phyloP scores from a whole-genome alignment of 2,329 filamentous ascomycete genomes.

The Plenodomus lindquistii region DNA sequence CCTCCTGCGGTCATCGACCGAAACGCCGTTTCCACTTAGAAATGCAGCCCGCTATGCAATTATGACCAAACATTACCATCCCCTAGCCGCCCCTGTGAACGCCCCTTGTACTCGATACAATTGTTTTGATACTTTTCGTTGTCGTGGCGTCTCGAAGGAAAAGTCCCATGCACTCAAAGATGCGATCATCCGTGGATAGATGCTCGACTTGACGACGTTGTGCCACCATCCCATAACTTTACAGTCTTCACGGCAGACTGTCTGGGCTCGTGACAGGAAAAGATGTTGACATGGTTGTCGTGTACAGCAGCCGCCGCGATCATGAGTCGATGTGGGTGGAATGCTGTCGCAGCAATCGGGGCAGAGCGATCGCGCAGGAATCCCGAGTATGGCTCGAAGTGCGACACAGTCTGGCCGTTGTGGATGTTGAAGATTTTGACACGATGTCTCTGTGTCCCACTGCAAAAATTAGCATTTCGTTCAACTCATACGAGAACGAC shows the following conservation, averaged over 20 bases:
- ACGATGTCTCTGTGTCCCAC: constrained; percentile 82
- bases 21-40: background rate
- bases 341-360: constrained; percentile 86
- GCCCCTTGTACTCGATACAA: background rate
- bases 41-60: background rate
- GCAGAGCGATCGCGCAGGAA: constrained; percentile 81
- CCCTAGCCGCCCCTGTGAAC: background rate
- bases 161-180: background rate
- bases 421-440: constrained; percentile 90
- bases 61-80: background rate
- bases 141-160: background rate
- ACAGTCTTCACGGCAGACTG: constrained; percentile 31
- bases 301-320: constrained; percentile 84
- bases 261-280: constrained; percentile 54
- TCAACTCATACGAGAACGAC: constrained; percentile 62
- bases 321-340: constrained; percentile 93
- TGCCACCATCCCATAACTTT: constrained; percentile 38
- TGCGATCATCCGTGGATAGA: constrained; percentile 17
- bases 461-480: constrained; percentile 44
- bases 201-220: constrained; percentile 19
- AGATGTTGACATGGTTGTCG: constrained; percentile 89
- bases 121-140: background rate
- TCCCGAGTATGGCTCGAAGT: constrained; percentile 86
- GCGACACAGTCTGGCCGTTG: constrained; percentile 76
- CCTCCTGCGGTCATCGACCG: background rate